A percentile compares a stretch with the other conserved stretches of the same genome.
Conservation (phyloP, 495 filamentous ascomycete genomes). For the Neurospora sp. region DNA sequence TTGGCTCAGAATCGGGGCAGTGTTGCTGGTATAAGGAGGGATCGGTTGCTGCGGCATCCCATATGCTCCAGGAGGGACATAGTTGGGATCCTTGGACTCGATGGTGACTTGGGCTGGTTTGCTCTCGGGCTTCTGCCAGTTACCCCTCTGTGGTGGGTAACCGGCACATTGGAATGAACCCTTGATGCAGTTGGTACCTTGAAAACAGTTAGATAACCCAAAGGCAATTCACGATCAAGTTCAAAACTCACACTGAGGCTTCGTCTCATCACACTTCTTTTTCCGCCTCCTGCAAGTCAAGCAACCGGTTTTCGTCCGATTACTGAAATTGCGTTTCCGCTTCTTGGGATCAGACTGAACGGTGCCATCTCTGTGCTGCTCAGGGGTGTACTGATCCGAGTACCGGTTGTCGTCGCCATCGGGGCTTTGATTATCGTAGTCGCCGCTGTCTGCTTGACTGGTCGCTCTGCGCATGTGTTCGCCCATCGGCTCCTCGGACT, state of each 20-base stretch:
- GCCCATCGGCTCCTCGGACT: constrained; percentile 36
- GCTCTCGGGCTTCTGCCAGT: constrained; percentile 56
- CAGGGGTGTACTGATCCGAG: constrained; percentile 33
- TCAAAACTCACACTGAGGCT: constrained; percentile 70
- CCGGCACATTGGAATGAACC: constrained; percentile 90
- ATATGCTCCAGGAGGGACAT: constrained; percentile 49
- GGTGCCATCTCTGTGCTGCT: constrained; percentile 37
- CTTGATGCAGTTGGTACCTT: constrained; percentile 86
- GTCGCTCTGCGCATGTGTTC: constrained; percentile 30
- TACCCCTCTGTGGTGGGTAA: constrained; percentile 63
- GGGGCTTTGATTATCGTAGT: constrained; percentile 38
- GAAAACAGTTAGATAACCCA: constrained; percentile 9
- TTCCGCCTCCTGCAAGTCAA: constrained; percentile 90
- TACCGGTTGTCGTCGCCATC: constrained; percentile 38
- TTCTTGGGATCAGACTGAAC: constrained; percentile 65
- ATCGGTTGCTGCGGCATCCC: constrained; percentile 35
- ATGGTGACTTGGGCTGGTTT: constrained; percentile 61
- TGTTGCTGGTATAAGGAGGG: constrained; percentile 18
- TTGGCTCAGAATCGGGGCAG: constrained; percentile 10
- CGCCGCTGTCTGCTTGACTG: constrained; percentile 29
- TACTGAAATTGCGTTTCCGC: constrained; percentile 85
- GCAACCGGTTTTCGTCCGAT: constrained; percentile 94
- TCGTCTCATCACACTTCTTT: constrained; percentile 97
- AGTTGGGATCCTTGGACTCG: constrained; percentile 68
- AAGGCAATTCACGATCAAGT: background rate